A percentile compares a stretch with the other conserved stretches of the same genome.
These are phyloP conservation scores for Fonsecaea pedrosoi DNA, from an alignment of 2,329 filamentous ascomycete species.

Conservation along the genomic window DNA sequence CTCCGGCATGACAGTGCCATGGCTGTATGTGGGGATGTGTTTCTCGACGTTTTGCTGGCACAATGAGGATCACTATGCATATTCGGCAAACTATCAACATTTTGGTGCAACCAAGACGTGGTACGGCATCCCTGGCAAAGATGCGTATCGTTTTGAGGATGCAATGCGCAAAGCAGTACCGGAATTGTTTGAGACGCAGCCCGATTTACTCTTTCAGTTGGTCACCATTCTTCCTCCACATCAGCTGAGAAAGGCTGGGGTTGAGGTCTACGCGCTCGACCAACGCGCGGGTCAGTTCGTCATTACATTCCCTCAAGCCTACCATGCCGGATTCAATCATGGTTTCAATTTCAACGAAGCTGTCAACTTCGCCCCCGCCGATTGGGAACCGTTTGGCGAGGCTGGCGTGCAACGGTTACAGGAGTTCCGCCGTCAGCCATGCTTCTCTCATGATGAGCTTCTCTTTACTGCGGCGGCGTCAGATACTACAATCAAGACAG, in stretches of 20 bases:
- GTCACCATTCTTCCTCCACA: slow-evolving; percentile 96
- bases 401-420: slow-evolving; percentile 85
- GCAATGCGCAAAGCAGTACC: slow-evolving; percentile 96
- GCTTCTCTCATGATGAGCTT: slow-evolving; percentile 96
- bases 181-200: slow-evolving; percentile 95
- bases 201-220: slow-evolving; percentile 92
- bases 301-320: slow-evolving; percentile 94
- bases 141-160: slow-evolving; percentile 91
- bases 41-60: slow-evolving; percentile 99
- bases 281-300: slow-evolving; percentile 95
- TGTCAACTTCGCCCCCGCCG: slow-evolving; percentile 92
- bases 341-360: slow-evolving; percentile 99
- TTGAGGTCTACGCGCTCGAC: slow-evolving; percentile 92
- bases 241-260: slow-evolving; percentile 88
- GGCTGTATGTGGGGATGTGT: slow-evolving; percentile 99
- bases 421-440: slow-evolving; percentile 86
- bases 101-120: slow-evolving; percentile 98
- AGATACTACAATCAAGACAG: slow-evolving; percentile 82
- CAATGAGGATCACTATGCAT: slow-evolving; percentile 97
- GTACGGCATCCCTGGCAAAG: slow-evolving; percentile 95
- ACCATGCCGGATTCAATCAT: slow-evolving; percentile 98
- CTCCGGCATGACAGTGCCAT: slow-evolving; percentile 98
- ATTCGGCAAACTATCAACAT: slow-evolving; percentile 97
- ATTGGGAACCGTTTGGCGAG: slow-evolving; percentile 94
- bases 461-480: slow-evolving; percentile 86